Evolutionary conservation across 2,329 filamentous ascomycete genomes (phyloP).

Genomic region (Aureobasidium sp.): DNA sequence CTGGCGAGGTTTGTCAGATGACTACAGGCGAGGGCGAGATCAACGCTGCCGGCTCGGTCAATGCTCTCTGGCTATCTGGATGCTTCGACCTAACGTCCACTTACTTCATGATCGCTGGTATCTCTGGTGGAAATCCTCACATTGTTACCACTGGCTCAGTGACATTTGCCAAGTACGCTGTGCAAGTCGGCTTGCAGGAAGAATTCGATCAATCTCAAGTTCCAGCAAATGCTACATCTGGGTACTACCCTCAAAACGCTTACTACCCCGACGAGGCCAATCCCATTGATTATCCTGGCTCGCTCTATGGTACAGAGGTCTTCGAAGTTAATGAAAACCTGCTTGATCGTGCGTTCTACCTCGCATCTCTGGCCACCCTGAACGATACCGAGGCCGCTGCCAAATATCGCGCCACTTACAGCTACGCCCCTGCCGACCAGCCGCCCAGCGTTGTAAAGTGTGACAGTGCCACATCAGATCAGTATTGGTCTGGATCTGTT

Average conservation of each 20-base stretch:
- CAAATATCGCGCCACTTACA: constrained; percentile 24
- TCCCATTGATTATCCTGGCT: constrained; percentile 14
- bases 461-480: constrained; percentile 25
- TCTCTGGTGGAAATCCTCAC: constrained; percentile 21
- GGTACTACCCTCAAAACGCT: constrained; percentile 19
- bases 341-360: constrained; percentile 19
- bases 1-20: neutral
- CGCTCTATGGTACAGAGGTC: constrained; percentile 29
- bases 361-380: constrained; percentile 21
- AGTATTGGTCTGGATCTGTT: constrained; percentile 23
- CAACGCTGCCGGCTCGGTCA: constrained; percentile 3
- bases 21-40: constrained; percentile 5
- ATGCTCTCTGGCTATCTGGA: constrained; percentile 16
- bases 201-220: constrained; percentile 19
- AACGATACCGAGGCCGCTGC: constrained; percentile 23
- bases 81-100: constrained; percentile 18
- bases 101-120: constrained; percentile 23
- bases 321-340: constrained; percentile 28
- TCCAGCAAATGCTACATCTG: constrained; percentile 16
- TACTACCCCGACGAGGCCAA: constrained; percentile 17
- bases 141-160: constrained; percentile 19
- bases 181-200: constrained; percentile 20
- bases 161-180: constrained; percentile 18
- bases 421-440: constrained; percentile 19
- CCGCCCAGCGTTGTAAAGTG: constrained; percentile 24